A percentile compares a stretch with the other conserved stretches of the same genome.
phyloP scores from a whole-genome alignment of 2,329 filamentous ascomycete species.

The Annulohypoxylon truncatum region DNA sequence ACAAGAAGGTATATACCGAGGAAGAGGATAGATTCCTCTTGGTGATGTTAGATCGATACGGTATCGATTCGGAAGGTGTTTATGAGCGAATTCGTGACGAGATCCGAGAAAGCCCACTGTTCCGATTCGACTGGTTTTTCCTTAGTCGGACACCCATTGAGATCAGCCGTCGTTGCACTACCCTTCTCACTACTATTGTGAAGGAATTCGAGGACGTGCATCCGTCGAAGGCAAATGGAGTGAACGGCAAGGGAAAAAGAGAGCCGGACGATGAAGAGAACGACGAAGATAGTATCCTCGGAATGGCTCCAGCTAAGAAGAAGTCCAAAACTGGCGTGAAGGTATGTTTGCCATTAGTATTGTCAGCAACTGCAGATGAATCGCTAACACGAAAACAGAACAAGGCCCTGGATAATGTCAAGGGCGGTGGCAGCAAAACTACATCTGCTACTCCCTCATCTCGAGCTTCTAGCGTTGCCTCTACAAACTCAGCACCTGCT shows the following conservation, averaged over 20 bases:
- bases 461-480: slow-evolving; percentile 87
- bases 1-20: slow-evolving; percentile 99
- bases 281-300: slow-evolving; percentile 83
- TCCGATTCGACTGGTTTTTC: slow-evolving; percentile 99
- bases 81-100: slow-evolving; percentile 98
- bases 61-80: slow-evolving; percentile 88
- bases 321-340: slow-evolving; percentile 91
- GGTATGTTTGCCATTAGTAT: slow-evolving; percentile 62
- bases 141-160: slow-evolving; percentile 93
- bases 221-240: slow-evolving; percentile 64
- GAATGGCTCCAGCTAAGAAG: slow-evolving; percentile 90
- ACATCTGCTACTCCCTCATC: slow-evolving; percentile 81
- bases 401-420: slow-evolving; percentile 91
- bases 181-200: slow-evolving; percentile 91
- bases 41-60: slow-evolving; percentile 91
- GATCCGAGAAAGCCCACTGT: slow-evolving; percentile 92
- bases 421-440: slow-evolving; percentile 74
- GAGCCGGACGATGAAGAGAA: slow-evolving; percentile 84
- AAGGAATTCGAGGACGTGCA: slow-evolving; percentile 87
- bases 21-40: slow-evolving; percentile 97
- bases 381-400: slow-evolving; percentile 69
- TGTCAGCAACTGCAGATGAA: neutral
- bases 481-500: slow-evolving; percentile 69
- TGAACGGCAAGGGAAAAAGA: slow-evolving; percentile 78
- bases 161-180: slow-evolving; percentile 91